Percentiles rank a stretch among this genome's conserved stretches.
phyloP scores from a whole-genome alignment of 768 basidiomycete genomes.

The Pleurotus djamor region DNA sequence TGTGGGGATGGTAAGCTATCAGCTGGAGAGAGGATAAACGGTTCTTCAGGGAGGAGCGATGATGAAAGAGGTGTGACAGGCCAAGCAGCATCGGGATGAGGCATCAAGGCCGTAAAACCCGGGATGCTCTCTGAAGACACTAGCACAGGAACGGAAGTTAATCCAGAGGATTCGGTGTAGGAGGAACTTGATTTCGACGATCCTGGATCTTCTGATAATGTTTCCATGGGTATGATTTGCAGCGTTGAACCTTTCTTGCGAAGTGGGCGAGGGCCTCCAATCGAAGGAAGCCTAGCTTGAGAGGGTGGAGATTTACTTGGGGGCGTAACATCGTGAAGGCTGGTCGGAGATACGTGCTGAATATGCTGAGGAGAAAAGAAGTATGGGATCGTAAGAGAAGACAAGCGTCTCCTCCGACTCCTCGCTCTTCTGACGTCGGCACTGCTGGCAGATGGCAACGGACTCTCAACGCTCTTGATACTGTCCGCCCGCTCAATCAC shows the following conservation, averaged over 20 bases:
- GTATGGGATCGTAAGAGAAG: background rate
- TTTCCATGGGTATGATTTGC: background rate
- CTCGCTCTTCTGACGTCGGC: background rate
- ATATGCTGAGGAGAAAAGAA: background rate
- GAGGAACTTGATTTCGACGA: background rate
- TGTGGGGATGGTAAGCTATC: background rate
- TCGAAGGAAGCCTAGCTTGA: background rate
- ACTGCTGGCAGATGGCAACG: background rate
- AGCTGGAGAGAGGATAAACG: background rate
- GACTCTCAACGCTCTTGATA: constrained; percentile 1
- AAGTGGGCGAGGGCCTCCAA: constrained; percentile 1
- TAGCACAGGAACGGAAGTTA: background rate
- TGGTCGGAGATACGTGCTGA: background rate
- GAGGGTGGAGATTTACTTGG: background rate
- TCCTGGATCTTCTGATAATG: background rate
- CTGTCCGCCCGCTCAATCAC: constrained; percentile 5
- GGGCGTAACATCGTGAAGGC: background rate
- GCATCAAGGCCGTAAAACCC: background rate
- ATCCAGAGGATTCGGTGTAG: background rate
- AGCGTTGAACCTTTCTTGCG: background rate
- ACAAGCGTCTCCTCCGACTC: background rate
- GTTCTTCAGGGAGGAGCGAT: background rate
- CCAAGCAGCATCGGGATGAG: background rate
- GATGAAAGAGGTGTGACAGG: background rate
- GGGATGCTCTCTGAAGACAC: background rate